phyloP scores from a whole-genome alignment of 1,284 basidiomycete genomes.

The Sparassis latifolia region DNA sequence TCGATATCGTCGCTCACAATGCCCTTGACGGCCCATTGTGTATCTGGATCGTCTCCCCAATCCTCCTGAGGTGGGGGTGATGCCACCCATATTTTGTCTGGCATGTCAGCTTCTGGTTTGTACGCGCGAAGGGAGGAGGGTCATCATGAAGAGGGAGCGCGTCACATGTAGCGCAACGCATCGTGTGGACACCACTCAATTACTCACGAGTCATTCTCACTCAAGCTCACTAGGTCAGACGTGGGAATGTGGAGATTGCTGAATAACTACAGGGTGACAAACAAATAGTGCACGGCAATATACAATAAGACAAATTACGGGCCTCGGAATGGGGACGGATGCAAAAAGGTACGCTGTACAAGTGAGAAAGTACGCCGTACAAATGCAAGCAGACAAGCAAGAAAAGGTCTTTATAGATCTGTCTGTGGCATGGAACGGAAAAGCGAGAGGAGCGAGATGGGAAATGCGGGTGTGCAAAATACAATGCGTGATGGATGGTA shows the following conservation, averaged over 20 bases:
- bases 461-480: conserved; percentile 59
- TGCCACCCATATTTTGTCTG: conserved; percentile 1
- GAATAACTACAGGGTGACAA: conserved; percentile 65
- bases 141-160: no score
- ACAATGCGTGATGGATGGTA: conserved; percentile 53
- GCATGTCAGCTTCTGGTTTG: no score
- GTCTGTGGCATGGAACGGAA: conserved; percentile 17
- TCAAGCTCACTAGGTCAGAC: no score
- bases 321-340: conserved; percentile 25
- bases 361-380: conserved; percentile 13
- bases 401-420: conserved; percentile 18
- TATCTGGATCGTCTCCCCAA: conserved; percentile 27
- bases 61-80: conserved; percentile 26
- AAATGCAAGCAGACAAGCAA: conserved; percentile 21
- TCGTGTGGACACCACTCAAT: no score
- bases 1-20: conserved; percentile 35
- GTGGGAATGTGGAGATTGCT: conserved; percentile 23
- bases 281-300: conserved; percentile 53
- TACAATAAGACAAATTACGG: conserved; percentile 34
- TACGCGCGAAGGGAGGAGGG: no score
- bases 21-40: conserved; percentile 30
- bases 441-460: conserved; percentile 34
- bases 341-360: conserved; percentile 36
- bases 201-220: no score
- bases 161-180: no score